Conservation (phyloP, 768 basidiomycete genomes). For the Boletus edulis region DNA sequence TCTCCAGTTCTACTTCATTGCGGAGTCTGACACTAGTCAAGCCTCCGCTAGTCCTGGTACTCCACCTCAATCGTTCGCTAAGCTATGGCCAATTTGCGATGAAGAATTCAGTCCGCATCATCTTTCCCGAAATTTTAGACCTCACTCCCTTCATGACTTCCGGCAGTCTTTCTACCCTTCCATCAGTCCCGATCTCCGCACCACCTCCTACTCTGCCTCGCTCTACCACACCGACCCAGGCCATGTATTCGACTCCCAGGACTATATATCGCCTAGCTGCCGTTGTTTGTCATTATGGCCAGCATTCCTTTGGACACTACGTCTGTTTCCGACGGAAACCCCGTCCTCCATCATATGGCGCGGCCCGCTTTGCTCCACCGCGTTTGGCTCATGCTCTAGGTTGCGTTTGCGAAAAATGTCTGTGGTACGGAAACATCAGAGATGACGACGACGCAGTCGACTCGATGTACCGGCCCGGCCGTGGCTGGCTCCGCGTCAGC, state of each 20-base stretch:
- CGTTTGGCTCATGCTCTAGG: constrained; percentile 40
- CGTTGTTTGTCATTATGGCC: constrained; percentile 90
- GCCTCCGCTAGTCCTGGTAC: constrained; percentile 82
- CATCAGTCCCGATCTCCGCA: constrained; percentile 68
- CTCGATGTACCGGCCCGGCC: constrained; percentile 40
- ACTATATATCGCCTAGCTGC: constrained; percentile 85
- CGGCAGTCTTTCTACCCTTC: constrained; percentile 67
- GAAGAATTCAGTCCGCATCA: constrained; percentile 81
- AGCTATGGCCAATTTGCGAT: constrained; percentile 72
- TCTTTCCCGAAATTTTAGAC: constrained; percentile 87
- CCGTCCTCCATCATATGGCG: constrained; percentile 38
- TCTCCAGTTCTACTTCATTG: neutral
- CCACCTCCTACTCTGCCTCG: constrained; percentile 49
- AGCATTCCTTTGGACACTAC: constrained; percentile 93
- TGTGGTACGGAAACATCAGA: constrained; percentile 52
- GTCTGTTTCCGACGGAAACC: constrained; percentile 89
- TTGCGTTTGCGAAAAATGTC: constrained; percentile 48
- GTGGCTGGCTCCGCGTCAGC: constrained; percentile 86
- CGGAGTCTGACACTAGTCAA: constrained; percentile 32
- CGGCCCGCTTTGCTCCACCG: constrained; percentile 40
- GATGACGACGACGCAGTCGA: constrained; percentile 46
- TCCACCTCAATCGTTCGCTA: constrained; percentile 91
- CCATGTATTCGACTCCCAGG: constrained; percentile 48
- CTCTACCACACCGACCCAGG: constrained; percentile 56
- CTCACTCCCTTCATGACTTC: constrained; percentile 86